These are phyloP conservation scores for Blastocystis hominis DNA, from an alignment of 352 stramenopile genomes.

Conservation along the genomic window DNA sequence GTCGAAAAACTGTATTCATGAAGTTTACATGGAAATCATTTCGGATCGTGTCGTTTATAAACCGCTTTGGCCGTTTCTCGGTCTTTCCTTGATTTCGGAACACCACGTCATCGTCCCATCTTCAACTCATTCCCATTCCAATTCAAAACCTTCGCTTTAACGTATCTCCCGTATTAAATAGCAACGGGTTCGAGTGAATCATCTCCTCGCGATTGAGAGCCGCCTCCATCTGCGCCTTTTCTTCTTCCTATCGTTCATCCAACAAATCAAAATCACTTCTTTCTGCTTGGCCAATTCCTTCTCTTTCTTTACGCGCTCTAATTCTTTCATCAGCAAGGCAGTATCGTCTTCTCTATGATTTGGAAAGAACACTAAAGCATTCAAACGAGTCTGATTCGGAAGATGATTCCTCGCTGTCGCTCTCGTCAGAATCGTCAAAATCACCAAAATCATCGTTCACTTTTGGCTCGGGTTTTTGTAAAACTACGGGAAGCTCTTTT, in stretches of 20 bases:
- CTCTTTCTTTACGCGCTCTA: slow-evolving; percentile 93
- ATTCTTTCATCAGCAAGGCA: slow-evolving; percentile 84
- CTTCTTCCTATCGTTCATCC: slow-evolving; percentile 65
- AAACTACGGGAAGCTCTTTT: slow-evolving; percentile 70
- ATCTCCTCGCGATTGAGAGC: slow-evolving; percentile 81
- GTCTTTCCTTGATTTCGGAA: slow-evolving; percentile 96
- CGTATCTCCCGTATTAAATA: slow-evolving; percentile 61
- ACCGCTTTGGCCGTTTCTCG: slow-evolving; percentile 83
- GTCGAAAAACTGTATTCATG: slow-evolving; percentile 80
- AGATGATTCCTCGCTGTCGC: slow-evolving; percentile 32
- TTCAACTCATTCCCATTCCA: slow-evolving; percentile 66
- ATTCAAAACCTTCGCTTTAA: too few species aligned
- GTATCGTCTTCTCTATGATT: slow-evolving; percentile 89
- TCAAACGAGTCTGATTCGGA: slow-evolving; percentile 65
- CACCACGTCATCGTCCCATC: slow-evolving; percentile 98
- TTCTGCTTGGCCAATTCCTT: slow-evolving; percentile 79
- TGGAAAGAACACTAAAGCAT: slow-evolving; percentile 69
- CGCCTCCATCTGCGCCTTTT: slow-evolving; percentile 71
- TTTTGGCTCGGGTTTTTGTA: slow-evolving; percentile 68
- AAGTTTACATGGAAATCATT: slow-evolving; percentile 98
- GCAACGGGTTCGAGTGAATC: slow-evolving; percentile 79
- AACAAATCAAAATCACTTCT: slow-evolving; percentile 65
- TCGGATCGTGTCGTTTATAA: slow-evolving; percentile 99
- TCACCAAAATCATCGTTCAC: slow-evolving; percentile 77
- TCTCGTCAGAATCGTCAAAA: slow-evolving; percentile 77